Evolutionary conservation across 176 grass and related monocot species (phyloP), one percentile per base, ranked within the genome.

Genomic region (Typha latifolia): DNA sequence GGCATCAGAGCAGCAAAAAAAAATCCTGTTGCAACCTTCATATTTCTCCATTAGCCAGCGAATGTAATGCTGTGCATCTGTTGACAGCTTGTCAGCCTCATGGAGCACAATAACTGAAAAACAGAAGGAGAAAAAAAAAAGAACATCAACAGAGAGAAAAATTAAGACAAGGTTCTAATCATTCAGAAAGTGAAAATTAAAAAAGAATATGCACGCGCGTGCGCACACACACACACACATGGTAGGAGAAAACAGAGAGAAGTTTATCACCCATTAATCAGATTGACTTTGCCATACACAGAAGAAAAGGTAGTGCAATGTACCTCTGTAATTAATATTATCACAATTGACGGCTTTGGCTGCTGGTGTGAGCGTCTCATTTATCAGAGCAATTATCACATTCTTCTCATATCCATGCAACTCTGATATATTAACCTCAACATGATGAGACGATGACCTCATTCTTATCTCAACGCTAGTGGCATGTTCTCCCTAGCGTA

Each of bases 381-480:
- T 83, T 67, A 86, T 55, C 77, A 90, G 83, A 72, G 77, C 47
- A n/a, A 76, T 70, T 62, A 90, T 74, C 14, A 81, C 70, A 83
- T 86, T 34, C 74, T 86, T 90, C 80, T 86, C 77, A 47, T 83
- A 90, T 20, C 83, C 87, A 74, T 83, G 87, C 66, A 86, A 66
- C 69, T 86, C 87, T 32, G 69, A 71, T 74, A 90, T 47, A 78
- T 80, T 86, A 71, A 86, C 77, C 77, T 90, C 83, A 51, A 90
- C 80, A 72, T 90, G 87, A 66, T 74, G 83, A 16, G 6, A 51
- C 31, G 87, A 90, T 43, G 63, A 49, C 70, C 57, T 82, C 74
- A 83, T 34, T 63, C 31, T 83, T 49, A 81, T 32, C 61, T 90
- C 77, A 71, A 90, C 80, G 51, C 82, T 71, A 66, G 76, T 77